Evolutionary conservation across 2,329 filamentous ascomycete species (phyloP), one percentile per base, ranked within the genome.

Genomic region (Cadophora luteo-olivacea): DNA sequence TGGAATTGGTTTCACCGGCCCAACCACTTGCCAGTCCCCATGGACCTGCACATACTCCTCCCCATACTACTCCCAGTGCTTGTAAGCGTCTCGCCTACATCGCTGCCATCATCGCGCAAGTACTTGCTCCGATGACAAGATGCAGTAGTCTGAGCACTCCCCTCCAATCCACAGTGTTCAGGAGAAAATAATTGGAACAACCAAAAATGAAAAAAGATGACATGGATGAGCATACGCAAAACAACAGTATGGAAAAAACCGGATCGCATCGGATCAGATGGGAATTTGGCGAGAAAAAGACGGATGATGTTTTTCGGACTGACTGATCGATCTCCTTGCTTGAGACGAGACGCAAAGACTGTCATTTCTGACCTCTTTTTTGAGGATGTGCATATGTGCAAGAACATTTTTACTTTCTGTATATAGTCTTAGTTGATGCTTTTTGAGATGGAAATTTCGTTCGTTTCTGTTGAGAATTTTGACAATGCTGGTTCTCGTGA

Each of bases 61-160:
- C 73, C 68, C 70, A n/a, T 81, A 77, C 68, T 81, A 81, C 69
- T 78, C 71, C 36, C 79, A 80, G 74, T 80, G 78, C 73, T 72
- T 78, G 72, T 79, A 76, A 76, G 51, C 45, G 1, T 36, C 19
- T 36, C 32, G 38, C 29, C 48, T 51, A 41, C 24, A 48, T 29
- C 25, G n/a, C 58, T 45, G 58, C 41, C 16, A 36, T 22, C 24
- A 24, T 64, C 25, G 55, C 33, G 2, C 25, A 36, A 14, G 29
- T 36, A 36, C n/a, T 38, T 54, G 36, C 19, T 5, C 36, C 48
- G 14, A 48, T 61, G 58, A 48, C 24, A 6, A 36, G 41, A 32
- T 24, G n/a, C 7, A 32, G 36, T n/a, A 19, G 41, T 7, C 25
- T 61, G 36, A 32, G 48, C 55, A 58, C 32, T 33, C 14, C 33